Conservation (phyloP, 805 yeast species). For the Myxozyma mucilagina region DNA sequence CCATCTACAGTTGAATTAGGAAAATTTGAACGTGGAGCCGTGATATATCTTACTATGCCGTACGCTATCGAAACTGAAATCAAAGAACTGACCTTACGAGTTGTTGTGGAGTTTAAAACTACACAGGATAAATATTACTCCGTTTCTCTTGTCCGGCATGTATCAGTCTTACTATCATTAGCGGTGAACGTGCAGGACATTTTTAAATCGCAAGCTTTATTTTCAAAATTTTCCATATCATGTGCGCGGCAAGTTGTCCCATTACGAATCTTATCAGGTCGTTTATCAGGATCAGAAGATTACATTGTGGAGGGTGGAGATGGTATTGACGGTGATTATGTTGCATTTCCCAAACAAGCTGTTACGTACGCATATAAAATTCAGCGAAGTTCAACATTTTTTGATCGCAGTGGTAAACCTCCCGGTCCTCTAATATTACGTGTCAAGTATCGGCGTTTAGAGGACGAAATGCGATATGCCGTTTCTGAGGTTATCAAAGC, state of each 20-base stretch:
- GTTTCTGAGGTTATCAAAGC: conserved; percentile 24
- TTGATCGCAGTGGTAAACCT: neutral
- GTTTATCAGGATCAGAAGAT: conserved; percentile 42
- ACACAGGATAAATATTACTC: conserved; percentile 32
- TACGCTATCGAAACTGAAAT: conserved; percentile 34
- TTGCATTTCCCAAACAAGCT: conserved; percentile 72
- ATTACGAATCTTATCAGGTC: conserved; percentile 51
- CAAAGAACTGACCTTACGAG: conserved; percentile 32
- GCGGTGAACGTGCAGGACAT: conserved; percentile 82
- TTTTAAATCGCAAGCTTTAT: conserved; percentile 56
- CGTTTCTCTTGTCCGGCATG: conserved; percentile 22
- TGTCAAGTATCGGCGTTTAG: conserved; percentile 40
- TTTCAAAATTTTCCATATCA: conserved; percentile 69
- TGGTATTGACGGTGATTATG: conserved; percentile 36
- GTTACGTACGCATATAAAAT: conserved; percentile 61
- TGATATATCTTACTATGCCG: conserved; percentile 36
- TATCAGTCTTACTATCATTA: conserved; percentile 48
- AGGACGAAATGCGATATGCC: conserved; percentile 28
- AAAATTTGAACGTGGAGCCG: conserved; percentile 1
- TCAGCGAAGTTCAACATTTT: conserved; percentile 33
- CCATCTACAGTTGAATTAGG: conserved; percentile 8
- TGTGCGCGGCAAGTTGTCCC: conserved; percentile 56
- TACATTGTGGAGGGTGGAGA: conserved; percentile 33
- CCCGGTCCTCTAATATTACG: conserved; percentile 29
- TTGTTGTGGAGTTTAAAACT: conserved; percentile 35